A percentile compares a stretch with the other conserved stretches of the same genome.
phyloP scores from a whole-genome alignment of 2,329 filamentous ascomycete genomes.

The Clonostachys solani region DNA sequence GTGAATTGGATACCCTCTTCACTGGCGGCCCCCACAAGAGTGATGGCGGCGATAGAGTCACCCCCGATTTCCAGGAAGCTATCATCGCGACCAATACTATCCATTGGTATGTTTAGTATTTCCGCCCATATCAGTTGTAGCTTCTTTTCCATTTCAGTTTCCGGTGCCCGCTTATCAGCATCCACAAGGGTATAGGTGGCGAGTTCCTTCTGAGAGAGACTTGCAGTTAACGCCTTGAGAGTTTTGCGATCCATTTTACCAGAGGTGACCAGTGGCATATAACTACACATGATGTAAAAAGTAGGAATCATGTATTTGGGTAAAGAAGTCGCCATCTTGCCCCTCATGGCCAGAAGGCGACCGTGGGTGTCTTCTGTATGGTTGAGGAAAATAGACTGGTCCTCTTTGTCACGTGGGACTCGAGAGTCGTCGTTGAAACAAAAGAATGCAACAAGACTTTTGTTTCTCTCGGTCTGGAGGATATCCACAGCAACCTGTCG shows the following conservation, averaged over 20 bases:
- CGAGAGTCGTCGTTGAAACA: not conserved
- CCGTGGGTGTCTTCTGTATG: not conserved
- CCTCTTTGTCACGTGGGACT: not conserved
- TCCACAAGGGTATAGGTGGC: not conserved
- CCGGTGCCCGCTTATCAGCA: not conserved
- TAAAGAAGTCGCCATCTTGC: not conserved
- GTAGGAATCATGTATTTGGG: slow-evolving; percentile 10
- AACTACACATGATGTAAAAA: slow-evolving; percentile 6
- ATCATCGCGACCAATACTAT: slow-evolving; percentile 18
- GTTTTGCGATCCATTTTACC: slow-evolving; percentile 7
- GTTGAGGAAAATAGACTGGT: slow-evolving; percentile 1
- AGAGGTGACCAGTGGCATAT: slow-evolving; percentile 7
- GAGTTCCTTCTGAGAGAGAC: slow-evolving; percentile 4
- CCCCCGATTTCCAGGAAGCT: slow-evolving; percentile 19
- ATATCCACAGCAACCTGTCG: slow-evolving; percentile 1
- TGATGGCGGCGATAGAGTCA: slow-evolving; percentile 23
- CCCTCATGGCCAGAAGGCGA: not conserved
- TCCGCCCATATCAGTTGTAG: slow-evolving; percentile 16
- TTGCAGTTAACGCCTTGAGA: not conserved
- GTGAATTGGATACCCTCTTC: slow-evolving; percentile 22
- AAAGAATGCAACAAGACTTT: not conserved
- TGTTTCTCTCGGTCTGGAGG: not conserved
- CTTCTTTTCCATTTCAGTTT: slow-evolving; percentile 3
- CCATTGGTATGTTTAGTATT: slow-evolving; percentile 9
- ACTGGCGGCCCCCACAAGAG: slow-evolving; percentile 2